Base-by-base conservation (phyloP, 805 yeast species). In the Wickerhamomyces tratensis region DNA sequence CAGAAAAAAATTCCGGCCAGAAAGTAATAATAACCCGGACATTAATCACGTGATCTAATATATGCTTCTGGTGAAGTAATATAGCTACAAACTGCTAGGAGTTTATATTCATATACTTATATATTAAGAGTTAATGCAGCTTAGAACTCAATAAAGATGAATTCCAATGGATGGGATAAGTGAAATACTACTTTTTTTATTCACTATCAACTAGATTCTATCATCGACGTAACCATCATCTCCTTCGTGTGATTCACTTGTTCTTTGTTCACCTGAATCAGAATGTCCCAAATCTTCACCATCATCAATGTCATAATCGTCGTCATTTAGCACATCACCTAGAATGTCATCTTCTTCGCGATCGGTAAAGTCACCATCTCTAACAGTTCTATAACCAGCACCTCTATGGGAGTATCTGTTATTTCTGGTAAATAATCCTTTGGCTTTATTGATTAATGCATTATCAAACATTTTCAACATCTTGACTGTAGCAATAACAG, bases 401-500 rank as follows among this genome's bases (percentile, higher is more conserved):
- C 56, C 57, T 36, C 58, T 44, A 11, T 46, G 39, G 5, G 52
- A 41, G 36, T 46, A 54, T 40, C 54, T 52, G 43, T 38, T 46
- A 14, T 33, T 50, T 41, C 56, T 52, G 27, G 43, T 25, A 39
- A 53, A 51, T 5, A 49, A 3, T 1, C 46, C 41, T 41, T 38
- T 53, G 43, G 49, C 40, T 41, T 40, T 43, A 38, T 40, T 42
- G 43, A 50, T 37, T 40, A 46, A 20, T 5, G 49, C 46, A 30
- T 41, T 41, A 38, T 47, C 62, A 37, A 35, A 49, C 50, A 41
- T 52, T 47, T 41, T 58, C 49, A 37, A 54, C 63, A 50, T 56
- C 46, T 46, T 60, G 48, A 42, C 53, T 8, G 54, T 57, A 4
- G 61, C 59, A 40, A 56, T 54, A n/a, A 46, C 49, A 12, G 59